Base-by-base conservation (phyloP, 208 protist species). In the Leishmania tarentolae region DNA sequence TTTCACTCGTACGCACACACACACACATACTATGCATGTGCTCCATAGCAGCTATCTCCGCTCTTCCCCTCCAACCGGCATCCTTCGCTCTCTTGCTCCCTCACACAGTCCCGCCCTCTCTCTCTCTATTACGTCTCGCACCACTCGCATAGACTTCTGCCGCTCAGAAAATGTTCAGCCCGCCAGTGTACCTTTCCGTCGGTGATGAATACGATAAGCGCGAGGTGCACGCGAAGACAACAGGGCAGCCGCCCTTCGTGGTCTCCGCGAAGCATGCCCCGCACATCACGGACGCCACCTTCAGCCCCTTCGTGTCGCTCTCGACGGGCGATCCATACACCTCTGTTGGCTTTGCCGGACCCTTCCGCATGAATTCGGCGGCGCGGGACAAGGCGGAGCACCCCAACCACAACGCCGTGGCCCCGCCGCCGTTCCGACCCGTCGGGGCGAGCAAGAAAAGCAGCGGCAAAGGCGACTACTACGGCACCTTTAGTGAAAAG, bases 141-240 rank as follows among this genome's bases (percentile, higher is more conserved):
- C 11, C 59, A 31, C 28, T 66, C 21, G 31, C 59, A 40, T 66
- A 11, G 4, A 0, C 46, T 17, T 21, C 24, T 11, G 31, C 50
- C 0, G 52, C 9, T 69, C 28, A 21, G 28, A 81, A 56, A 11
- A 96, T 96, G 93, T 96, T 97, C 84, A 96, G 93, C 65, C 81
- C 78, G 3, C 92, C 95, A 2, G 88, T 89, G 9, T 98, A 93
- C 86, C 84, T 98, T 28, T 89, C 86, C 66, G 85, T 97, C 68
- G 94, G 94, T 7, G 96, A 98, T 81, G 94, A 97, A 85, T 98
- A 97, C 87, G 96, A 98, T 80, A 97, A 98, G 85, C 90, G 78
- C 50, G 82, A 66, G 72, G 56, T 9, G 17, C 28, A 28, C 65
- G 46, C 56, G 47, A 81, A 87, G 53, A 28, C 75, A 3, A 80